These are phyloP conservation scores for Leishmania guyanensis DNA, from an alignment of 208 protist species.

Conservation along the genomic window DNA sequence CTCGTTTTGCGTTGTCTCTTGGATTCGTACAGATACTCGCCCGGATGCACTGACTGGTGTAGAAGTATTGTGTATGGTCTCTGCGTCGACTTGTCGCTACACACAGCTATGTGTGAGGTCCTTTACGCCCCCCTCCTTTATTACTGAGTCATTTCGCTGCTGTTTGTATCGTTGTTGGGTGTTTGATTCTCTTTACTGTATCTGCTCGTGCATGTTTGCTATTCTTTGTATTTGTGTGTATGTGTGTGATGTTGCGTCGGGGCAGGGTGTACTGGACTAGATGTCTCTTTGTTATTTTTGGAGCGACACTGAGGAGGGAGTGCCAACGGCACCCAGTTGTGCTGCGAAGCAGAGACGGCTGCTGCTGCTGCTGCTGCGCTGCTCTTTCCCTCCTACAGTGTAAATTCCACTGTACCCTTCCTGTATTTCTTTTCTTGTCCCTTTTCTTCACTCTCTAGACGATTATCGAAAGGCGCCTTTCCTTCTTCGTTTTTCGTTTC, in stretches of 20 bases:
- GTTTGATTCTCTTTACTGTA: background rate
- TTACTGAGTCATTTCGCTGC: background rate
- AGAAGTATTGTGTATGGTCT: background rate
- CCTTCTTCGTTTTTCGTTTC: background rate
- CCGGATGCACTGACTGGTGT: background rate
- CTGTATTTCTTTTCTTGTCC: background rate
- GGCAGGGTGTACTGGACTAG: conserved; percentile 2
- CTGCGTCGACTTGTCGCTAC: background rate
- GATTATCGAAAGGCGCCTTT: background rate
- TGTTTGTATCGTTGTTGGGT: background rate
- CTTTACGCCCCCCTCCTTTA: background rate
- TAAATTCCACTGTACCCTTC: background rate
- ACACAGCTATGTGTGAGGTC: background rate
- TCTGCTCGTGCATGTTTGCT: background rate
- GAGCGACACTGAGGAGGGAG: background rate
- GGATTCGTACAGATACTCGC: background rate
- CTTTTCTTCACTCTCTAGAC: background rate
- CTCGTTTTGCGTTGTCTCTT: background rate
- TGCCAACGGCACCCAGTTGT: too few relatives aligned
- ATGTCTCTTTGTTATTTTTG: background rate
- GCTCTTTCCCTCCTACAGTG: background rate
- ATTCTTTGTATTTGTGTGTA: background rate
- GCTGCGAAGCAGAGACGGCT: background rate
- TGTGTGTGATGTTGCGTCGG: too few relatives aligned
- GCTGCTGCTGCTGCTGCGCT: background rate